Evolutionary conservation across 768 basidiomycete genomes (phyloP).

Genomic region (Panus rudis): DNA sequence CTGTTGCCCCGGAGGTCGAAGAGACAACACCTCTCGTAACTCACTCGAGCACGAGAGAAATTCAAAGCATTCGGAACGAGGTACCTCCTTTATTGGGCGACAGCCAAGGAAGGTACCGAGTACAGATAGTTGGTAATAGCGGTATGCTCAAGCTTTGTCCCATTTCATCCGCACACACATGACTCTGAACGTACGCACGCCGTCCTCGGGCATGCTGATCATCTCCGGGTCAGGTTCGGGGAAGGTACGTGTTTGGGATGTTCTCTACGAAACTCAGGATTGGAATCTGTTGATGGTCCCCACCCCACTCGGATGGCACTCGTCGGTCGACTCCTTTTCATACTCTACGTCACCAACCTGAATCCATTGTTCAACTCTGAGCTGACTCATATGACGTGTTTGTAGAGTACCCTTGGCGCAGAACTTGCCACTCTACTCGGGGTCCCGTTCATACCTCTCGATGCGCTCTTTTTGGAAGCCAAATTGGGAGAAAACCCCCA

Average conservation of each 20-base stretch:
- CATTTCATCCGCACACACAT: neutral
- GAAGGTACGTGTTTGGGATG: constrained; percentile 26
- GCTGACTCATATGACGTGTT: neutral
- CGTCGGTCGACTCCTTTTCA: neutral
- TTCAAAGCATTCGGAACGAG: too few relatives aligned
- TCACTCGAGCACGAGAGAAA: too few relatives aligned
- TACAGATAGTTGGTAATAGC: constrained; percentile 46
- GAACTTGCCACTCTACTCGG: constrained; percentile 37
- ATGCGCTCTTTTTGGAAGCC: constrained; percentile 21
- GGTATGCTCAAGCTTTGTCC: constrained; percentile 28
- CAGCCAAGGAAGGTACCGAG: constrained; percentile 36
- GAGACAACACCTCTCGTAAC: too few relatives aligned
- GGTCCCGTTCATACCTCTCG: constrained; percentile 41
- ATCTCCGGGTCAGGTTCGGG: constrained; percentile 34
- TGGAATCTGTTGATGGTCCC: neutral
- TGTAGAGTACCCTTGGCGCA: constrained; percentile 41
- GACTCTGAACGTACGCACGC: too few relatives aligned
- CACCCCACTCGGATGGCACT: neutral
- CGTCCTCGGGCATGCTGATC: too few relatives aligned
- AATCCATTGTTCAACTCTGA: neutral
- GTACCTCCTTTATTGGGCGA: constrained; percentile 30
- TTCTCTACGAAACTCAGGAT: neutral
- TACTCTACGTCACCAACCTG: neutral
- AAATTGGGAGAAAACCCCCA: constrained; percentile 6
- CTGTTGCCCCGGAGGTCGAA: too few relatives aligned